These are phyloP conservation scores for Crithidia thermophila DNA, from an alignment of 208 protist genomes.

Conservation along the genomic window DNA sequence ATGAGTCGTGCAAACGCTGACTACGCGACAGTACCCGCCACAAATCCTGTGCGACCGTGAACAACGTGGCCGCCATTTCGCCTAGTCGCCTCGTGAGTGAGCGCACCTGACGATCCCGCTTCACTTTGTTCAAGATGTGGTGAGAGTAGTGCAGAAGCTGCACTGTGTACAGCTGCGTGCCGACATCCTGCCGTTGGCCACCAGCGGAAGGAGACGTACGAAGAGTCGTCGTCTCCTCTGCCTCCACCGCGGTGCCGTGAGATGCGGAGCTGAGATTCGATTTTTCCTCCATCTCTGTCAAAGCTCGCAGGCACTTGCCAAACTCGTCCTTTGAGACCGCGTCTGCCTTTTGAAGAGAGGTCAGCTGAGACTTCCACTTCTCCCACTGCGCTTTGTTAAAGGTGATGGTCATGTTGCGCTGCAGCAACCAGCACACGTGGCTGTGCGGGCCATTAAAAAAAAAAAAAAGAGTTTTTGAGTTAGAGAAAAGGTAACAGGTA, in stretches of 20 bases:
- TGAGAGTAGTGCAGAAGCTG: slow-evolving; percentile 34
- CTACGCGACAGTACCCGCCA: slow-evolving; percentile 15
- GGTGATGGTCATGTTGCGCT: slow-evolving; percentile 3
- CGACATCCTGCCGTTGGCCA: neutral
- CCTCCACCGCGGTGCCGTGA: too few relatives aligned
- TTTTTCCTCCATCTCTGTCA: neutral
- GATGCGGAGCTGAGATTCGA: too few relatives aligned
- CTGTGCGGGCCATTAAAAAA: slow-evolving; percentile 5
- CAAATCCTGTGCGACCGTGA: slow-evolving; percentile 15
- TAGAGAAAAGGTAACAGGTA: too few relatives aligned
- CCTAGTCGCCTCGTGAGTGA: slow-evolving; percentile 21
- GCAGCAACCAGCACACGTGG: too few relatives aligned
- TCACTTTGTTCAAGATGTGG: slow-evolving; percentile 39
- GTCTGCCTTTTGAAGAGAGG: neutral
- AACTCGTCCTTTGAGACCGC: neutral
- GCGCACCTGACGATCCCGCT: slow-evolving; percentile 6
- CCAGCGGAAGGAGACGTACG: too few relatives aligned
- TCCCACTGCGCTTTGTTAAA: neutral
- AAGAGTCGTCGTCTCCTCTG: too few relatives aligned
- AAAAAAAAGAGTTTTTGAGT: slow-evolving; percentile 21
- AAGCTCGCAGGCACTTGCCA: neutral
- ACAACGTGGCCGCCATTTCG: slow-evolving; percentile 7
- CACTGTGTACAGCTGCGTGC: slow-evolving; percentile 51
- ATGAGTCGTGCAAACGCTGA: neutral
- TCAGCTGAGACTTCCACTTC: slow-evolving; percentile 6